Percentiles rank a stretch among this genome's conserved stretches.
phyloP scores from a whole-genome alignment of 305 asterid species.

The Coffea humblotiana region DNA sequence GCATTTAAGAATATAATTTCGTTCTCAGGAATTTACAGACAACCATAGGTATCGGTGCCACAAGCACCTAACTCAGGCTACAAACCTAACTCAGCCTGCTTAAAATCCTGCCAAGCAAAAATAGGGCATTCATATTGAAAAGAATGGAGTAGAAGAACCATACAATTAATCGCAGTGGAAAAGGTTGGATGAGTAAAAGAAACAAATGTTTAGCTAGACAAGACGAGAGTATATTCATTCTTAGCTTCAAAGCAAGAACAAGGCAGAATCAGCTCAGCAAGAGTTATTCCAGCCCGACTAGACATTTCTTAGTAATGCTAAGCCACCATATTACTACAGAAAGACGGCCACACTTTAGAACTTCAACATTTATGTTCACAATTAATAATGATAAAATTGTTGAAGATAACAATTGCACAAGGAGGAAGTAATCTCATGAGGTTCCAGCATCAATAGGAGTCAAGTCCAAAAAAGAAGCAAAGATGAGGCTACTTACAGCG shows the following conservation, averaged over 20 bases:
- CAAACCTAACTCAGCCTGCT: background rate
- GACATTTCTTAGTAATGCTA: background rate
- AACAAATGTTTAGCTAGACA: background rate
- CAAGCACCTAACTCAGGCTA: background rate
- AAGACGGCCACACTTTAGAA: background rate
- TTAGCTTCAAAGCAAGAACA: background rate
- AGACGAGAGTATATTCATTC: background rate
- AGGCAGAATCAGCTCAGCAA: background rate
- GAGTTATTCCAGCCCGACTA: too few species aligned
- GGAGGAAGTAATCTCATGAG: background rate
- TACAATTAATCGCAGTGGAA: background rate
- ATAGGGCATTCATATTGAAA: background rate
- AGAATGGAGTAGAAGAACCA: background rate
- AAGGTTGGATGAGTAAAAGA: too few species aligned
- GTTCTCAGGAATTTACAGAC: background rate
- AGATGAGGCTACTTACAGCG: slow-evolving; percentile 33
- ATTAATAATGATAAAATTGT: background rate
- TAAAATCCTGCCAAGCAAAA: background rate
- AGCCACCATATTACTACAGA: background rate
- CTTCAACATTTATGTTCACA: background rate
- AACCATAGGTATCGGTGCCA: background rate
- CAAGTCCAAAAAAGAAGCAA: slow-evolving; percentile 4
- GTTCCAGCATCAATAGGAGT: background rate
- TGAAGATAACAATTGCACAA: background rate
- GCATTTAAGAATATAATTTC: background rate